Base-by-base conservation (phyloP, 768 basidiomycete species). In the Sporobolomyces pararoseus region DNA sequence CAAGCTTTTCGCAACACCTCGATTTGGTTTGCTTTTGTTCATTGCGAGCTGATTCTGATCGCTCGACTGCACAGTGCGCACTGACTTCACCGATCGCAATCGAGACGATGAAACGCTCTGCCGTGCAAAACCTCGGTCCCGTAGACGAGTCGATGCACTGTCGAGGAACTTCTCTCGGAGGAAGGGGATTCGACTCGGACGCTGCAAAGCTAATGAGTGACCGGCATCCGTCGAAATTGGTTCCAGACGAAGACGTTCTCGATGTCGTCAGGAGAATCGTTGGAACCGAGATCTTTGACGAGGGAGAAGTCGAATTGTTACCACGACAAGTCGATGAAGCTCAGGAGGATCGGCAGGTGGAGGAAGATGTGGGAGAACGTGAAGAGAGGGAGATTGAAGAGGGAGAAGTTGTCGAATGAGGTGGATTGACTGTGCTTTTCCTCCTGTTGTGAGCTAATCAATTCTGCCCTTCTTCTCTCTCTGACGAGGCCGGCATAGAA, bases 41-140 rank as follows among this genome's bases (percentile, higher is more conserved):
- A n/a, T n/a, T n/a, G n/a, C n/a, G n/a, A n/a, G n/a, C n/a, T n/a
- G n/a, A n/a, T n/a, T n/a, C n/a, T n/a, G n/a, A n/a, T n/a, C n/a
- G n/a, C n/a, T n/a, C n/a, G n/a, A n/a, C n/a, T n/a, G n/a, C 34
- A 6, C 60, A 68, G 58, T 70, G 68, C 58, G 68, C 68, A 7
- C 46, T 70, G 13, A 25, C 63, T 14, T 61, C 68, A 29, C 0
- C 16, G 6, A 14, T 65, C 58, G 63, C 68, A 1, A 25, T 10
- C 9, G 52, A 70, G 14, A 65, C 63, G n/a, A 54, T 70, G 32
- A 21, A 21, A 7, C 27, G n/a, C 1, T 61, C 35, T 34, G 12
- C 25, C 2, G 51, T 60, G 25, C 58, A 60, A 23, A 31, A 70
- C 44, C 68, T 70, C 34, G 68, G 68, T 5, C 51, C 50, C 0